Evolutionary conservation across 345 rosid genomes (phyloP).

Genomic region (Gossypium rotundifolium): DNA sequence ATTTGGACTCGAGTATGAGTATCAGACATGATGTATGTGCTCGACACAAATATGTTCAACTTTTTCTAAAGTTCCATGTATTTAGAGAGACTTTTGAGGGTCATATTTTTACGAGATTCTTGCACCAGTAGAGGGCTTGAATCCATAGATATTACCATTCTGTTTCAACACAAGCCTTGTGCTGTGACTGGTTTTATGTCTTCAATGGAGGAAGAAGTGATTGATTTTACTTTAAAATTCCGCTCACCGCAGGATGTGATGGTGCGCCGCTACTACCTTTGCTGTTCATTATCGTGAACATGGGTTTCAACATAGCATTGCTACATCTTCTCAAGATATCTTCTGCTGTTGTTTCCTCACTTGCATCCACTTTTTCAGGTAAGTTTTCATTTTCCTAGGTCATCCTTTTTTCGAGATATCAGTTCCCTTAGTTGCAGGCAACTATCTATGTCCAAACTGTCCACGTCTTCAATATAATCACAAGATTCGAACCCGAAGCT

Average conservation of each 20-base stretch:
- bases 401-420: no score
- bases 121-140: background rate
- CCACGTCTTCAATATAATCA: no score
- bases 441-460: no score
- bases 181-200: background rate
- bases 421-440: no score
- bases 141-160: background rate
- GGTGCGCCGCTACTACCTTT: conserved; percentile 90
- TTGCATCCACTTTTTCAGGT: conserved; percentile 94
- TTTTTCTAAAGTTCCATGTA: no score
- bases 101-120: background rate
- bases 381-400: background rate
- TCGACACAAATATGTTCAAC: no score
- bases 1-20: no score
- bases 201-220: background rate
- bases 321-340: conserved; percentile 89
- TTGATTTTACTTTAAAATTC: conserved; percentile 6
- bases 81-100: no score
- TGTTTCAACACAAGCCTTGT: no score
- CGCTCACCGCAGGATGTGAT: conserved; percentile 58
- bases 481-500: no score
- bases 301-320: conserved; percentile 82
- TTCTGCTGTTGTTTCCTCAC: conserved; percentile 81
- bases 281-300: conserved; percentile 71
- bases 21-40: no score